Evolutionary conservation across 306 rosid species (phyloP), one percentile per base, ranked within the genome.

Genomic region (Herpetospermum pedunculosum): DNA sequence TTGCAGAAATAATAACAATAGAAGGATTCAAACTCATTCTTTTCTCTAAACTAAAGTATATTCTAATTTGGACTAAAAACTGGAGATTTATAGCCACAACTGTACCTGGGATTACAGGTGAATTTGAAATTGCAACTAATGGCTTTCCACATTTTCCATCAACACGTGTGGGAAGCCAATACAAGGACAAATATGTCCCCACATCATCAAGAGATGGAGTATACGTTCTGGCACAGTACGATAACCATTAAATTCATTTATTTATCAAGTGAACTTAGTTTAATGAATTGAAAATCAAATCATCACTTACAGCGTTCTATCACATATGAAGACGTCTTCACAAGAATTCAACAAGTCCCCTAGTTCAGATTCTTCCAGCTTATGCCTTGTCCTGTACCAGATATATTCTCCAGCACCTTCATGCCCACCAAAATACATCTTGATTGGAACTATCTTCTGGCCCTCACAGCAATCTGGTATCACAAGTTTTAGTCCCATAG

Each of bases 131-230:
- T 58, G 96, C 90, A 79, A 85, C 80, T 80, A 94, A 67, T 62
- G 99, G 86, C 79, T 85, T 82, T 68, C 99, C 99, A 80, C 83
- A 40, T 85, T 84, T 79, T 3, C 87, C 84, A 77, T 94, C 99
- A 35, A 81, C 85, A 73, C 99, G 92, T 78, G 87, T 77, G 48
- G 99, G 99, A 37, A 91, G 76, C 99, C 99, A 94, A 88, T 76
- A 82, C 60, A 94, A 80, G 74, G 92, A 89, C 85, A 94, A 74
- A 81, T 89, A 94, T 78, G 83, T 47, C 72, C 90, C 97, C 38
- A 94, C 96, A 28, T 94, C 97, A 81, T 89, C 83, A 76, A 94
- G 89, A 43, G 82, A 84, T 70, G 96, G 95, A 81, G 77, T 84
- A 79, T 89, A 94, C 1, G 74, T 83, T 81, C 99, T 94, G 90